Percentiles rank a stretch among this genome's conserved stretches.
Evolutionary conservation across 1,284 basidiomycete genomes (phyloP).

Genomic region (Malassezia dermatis): DNA sequence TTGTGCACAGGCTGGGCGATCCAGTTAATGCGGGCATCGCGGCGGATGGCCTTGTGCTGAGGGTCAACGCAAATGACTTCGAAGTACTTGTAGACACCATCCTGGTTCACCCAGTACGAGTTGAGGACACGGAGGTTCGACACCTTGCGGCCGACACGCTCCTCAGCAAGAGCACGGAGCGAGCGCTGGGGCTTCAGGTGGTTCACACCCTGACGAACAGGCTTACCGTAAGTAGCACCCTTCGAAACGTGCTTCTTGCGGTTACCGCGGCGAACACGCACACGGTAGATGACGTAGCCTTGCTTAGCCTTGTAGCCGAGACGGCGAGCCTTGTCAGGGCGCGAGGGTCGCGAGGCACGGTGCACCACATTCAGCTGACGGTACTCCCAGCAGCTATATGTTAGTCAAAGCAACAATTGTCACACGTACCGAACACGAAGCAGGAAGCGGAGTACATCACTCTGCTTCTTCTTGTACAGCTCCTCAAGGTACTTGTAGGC

Average conservation of each 20-base stretch:
- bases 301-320: conserved; percentile 99
- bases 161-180: conserved; percentile 85
- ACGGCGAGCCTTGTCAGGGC: conserved; percentile 97
- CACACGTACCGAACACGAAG: conserved; percentile 75
- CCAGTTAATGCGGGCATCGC: conserved; percentile 97
- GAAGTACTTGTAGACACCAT: conserved; percentile 98
- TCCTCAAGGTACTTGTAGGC: conserved; percentile 96
- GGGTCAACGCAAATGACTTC: conserved; percentile 98
- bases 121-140: conserved; percentile 81
- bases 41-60: conserved; percentile 77
- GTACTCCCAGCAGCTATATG: conserved; percentile 78
- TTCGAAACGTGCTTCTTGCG: conserved; percentile 98
- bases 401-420: not conserved
- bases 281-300: conserved; percentile 94
- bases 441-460: conserved; percentile 94
- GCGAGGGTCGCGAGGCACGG: conserved; percentile 90
- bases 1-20: conserved; percentile 98
- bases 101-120: conserved; percentile 99
- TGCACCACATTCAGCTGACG: conserved; percentile 90
- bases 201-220: conserved; percentile 98
- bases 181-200: conserved; percentile 97
- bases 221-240: conserved; percentile 95
- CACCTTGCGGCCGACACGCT: conserved; percentile 92
- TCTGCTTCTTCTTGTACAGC: conserved; percentile 66
- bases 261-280: conserved; percentile 95